A percentile compares a stretch with the other conserved stretches of the same genome.
phyloP scores from a whole-genome alignment of 1,284 basidiomycete genomes.

The Pterulicium gracile region DNA sequence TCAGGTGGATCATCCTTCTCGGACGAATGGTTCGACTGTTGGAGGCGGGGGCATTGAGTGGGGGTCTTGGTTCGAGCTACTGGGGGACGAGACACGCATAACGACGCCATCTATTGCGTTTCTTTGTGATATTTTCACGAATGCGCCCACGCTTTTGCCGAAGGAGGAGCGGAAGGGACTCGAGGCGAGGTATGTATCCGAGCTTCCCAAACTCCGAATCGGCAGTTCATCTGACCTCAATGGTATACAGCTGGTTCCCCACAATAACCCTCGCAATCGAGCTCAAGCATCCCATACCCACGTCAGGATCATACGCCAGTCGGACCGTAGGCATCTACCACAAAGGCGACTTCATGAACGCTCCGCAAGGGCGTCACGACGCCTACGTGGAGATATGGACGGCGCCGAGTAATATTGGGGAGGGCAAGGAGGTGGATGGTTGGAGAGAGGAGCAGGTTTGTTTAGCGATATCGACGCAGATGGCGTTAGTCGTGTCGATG shows the following conservation, averaged over 20 bases:
- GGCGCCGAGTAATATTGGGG: conserved; percentile 41
- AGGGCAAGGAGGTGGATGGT: conserved; percentile 25
- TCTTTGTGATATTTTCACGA: conserved; percentile 40
- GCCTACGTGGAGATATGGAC: conserved; percentile 51
- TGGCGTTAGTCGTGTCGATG: conserved; percentile 39
- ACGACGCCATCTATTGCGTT: conserved; percentile 38
- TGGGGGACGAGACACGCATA: conserved; percentile 29
- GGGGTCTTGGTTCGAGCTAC: conserved; percentile 45
- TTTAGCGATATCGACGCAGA: conserved; percentile 48
- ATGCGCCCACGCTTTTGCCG: conserved; percentile 34
- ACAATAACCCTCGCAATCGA: conserved; percentile 48
- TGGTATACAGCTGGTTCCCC: conserved; percentile 39
- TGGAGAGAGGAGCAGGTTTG: conserved; percentile 56
- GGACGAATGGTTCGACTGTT: conserved; percentile 24
- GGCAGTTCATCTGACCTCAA: neutral
- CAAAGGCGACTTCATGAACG: conserved; percentile 34
- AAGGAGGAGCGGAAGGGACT: conserved; percentile 17
- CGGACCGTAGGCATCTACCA: conserved; percentile 46
- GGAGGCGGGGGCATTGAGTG: conserved; percentile 42
- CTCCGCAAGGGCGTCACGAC: conserved; percentile 45
- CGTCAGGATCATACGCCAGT: conserved; percentile 24
- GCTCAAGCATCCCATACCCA: conserved; percentile 47
- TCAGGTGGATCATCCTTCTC: conserved; percentile 19
- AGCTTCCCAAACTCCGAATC: neutral
- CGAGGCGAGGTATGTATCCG: conserved; percentile 19